Conservation (phyloP, 2,329 filamentous ascomycete genomes). For the Alternaria atra region DNA sequence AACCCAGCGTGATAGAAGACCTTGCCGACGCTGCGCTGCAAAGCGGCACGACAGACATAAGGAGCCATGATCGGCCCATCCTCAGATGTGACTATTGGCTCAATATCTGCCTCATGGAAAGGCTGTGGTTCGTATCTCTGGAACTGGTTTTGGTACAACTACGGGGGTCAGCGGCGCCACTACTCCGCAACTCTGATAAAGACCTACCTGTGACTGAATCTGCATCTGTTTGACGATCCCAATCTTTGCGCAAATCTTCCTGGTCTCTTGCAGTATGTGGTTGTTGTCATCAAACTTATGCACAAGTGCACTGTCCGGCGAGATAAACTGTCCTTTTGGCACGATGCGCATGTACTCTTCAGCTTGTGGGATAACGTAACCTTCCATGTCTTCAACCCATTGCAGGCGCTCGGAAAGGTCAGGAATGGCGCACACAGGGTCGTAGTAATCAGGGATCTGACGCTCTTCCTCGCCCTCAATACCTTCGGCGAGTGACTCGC, state of each 20-base stretch:
- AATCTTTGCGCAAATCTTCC: slow-evolving; percentile 95
- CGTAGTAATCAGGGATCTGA: slow-evolving; percentile 93
- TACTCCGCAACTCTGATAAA: neutral
- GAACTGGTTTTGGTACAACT: slow-evolving; percentile 98
- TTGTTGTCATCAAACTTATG: slow-evolving; percentile 90
- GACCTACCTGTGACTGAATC: slow-evolving; percentile 85
- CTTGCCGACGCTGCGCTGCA: slow-evolving; percentile 92
- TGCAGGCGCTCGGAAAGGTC: slow-evolving; percentile 80
- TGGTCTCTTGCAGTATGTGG: slow-evolving; percentile 93
- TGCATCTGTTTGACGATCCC: slow-evolving; percentile 99
- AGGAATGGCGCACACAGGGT: slow-evolving; percentile 83
- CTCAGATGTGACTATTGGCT: slow-evolving; percentile 88
- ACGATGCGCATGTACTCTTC: slow-evolving; percentile 85
- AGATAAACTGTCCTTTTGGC: slow-evolving; percentile 76
- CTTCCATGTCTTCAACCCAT: slow-evolving; percentile 91
- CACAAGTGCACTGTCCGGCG: slow-evolving; percentile 76
- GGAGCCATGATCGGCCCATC: slow-evolving; percentile 87
- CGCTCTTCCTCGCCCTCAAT: slow-evolving; percentile 83
- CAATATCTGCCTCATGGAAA: slow-evolving; percentile 85
- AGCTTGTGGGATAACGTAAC: slow-evolving; percentile 85
- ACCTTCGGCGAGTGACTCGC: slow-evolving; percentile 90
- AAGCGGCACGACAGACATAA: slow-evolving; percentile 79
- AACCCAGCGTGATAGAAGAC: slow-evolving; percentile 97
- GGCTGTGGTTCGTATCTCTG: slow-evolving; percentile 93
- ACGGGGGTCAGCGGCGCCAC: slow-evolving; percentile 24